These are phyloP conservation scores for Fusarium bulbicola DNA, from an alignment of 2,329 filamentous ascomycete species.

Conservation along the genomic window DNA sequence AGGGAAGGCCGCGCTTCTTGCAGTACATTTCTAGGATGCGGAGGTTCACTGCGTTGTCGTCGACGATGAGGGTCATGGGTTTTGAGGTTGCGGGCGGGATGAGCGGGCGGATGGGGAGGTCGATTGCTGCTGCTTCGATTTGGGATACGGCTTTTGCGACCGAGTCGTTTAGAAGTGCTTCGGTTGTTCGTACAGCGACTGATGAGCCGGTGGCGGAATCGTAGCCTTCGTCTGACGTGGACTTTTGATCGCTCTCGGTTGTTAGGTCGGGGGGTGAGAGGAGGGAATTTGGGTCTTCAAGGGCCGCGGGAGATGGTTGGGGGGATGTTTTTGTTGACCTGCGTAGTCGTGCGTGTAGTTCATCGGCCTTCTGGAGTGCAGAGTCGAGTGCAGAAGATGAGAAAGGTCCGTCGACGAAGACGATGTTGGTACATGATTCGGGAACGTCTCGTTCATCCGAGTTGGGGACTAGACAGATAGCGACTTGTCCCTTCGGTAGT, in stretches of 20 bases:
- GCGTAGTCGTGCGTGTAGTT: background rate
- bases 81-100: background rate
- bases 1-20: constrained; percentile 53
- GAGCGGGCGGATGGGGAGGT: background rate
- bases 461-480: constrained; percentile 26
- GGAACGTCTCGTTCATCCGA: background rate
- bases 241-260: background rate
- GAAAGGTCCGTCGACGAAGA: constrained; percentile 29
- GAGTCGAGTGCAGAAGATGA: background rate
- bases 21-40: constrained; percentile 59
- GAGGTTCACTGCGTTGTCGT: constrained; percentile 60
- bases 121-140: background rate
- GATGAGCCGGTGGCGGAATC: background rate
- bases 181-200: background rate
- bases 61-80: constrained; percentile 52
- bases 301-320: background rate
- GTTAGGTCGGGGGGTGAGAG: fast-evolving
- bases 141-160: background rate
- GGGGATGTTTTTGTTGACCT: fast-evolving
- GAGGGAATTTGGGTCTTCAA: background rate
- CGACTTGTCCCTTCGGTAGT: constrained; percentile 10
- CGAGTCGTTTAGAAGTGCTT: background rate
- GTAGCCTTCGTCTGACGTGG: background rate
- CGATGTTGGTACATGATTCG: constrained; percentile 1
- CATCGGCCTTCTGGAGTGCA: constrained; percentile 26